These are phyloP conservation scores for Hanseniaspora thailandica DNA, from an alignment of 805 yeast species.

Conservation along the genomic window DNA sequence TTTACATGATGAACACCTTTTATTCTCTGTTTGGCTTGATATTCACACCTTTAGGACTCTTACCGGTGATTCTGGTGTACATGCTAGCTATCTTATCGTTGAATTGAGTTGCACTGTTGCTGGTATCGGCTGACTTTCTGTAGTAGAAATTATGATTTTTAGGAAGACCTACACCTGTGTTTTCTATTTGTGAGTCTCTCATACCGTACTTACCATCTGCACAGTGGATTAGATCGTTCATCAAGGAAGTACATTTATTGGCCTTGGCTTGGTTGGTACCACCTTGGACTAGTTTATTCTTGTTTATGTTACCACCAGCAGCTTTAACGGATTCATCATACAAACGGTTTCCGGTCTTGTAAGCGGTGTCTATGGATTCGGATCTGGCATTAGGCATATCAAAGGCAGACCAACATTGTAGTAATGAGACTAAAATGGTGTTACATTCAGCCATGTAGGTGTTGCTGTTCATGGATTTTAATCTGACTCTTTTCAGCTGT, in stretches of 20 bases:
- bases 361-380: slow-evolving; percentile 6
- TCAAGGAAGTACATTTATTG: slow-evolving; percentile 51
- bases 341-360: slow-evolving; percentile 10
- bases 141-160: slow-evolving; percentile 21
- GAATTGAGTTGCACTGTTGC: slow-evolving; percentile 31
- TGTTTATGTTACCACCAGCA: slow-evolving; percentile 8
- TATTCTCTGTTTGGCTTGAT: neutral
- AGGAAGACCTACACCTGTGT: slow-evolving; percentile 2
- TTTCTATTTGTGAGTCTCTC: slow-evolving; percentile 21
- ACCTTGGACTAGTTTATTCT: slow-evolving; percentile 7
- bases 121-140: slow-evolving; percentile 20
- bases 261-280: slow-evolving; percentile 23
- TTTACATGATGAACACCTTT: neutral
- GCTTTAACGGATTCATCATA: slow-evolving; percentile 8
- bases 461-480: slow-evolving; percentile 49
- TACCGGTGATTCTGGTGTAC: slow-evolving; percentile 39
- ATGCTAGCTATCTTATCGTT: slow-evolving; percentile 45
- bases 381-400: slow-evolving; percentile 69
- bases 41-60: slow-evolving; percentile 23
- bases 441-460: slow-evolving; percentile 59
- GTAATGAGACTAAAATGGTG: slow-evolving; percentile 69
- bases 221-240: slow-evolving; percentile 60
- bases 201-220: slow-evolving; percentile 35
- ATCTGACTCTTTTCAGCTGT: slow-evolving; percentile 61
- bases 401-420: slow-evolving; percentile 76